Conservation (phyloP, 495 filamentous ascomycete genomes). For the Evernia prunastri region DNA sequence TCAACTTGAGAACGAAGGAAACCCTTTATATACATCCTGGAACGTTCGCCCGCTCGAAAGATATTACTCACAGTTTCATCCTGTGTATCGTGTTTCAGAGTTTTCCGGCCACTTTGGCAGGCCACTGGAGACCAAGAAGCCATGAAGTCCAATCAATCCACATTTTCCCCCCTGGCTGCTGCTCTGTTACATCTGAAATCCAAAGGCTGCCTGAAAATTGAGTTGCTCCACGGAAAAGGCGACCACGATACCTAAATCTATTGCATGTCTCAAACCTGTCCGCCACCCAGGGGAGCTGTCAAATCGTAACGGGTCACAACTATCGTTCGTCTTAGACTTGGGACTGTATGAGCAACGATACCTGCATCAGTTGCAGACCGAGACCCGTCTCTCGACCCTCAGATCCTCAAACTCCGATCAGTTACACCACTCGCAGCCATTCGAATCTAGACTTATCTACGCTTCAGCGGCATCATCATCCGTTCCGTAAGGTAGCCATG, state of each 20-base stretch:
- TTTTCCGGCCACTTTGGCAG: background rate
- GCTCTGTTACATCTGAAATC: background rate
- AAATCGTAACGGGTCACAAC: background rate
- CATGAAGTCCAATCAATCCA: background rate
- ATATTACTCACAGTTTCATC: too few species aligned
- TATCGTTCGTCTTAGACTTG: background rate
- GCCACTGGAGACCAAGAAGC: background rate
- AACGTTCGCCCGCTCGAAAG: background rate
- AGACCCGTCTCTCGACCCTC: too few species aligned
- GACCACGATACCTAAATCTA: background rate
- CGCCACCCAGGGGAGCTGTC: background rate
- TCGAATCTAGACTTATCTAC: background rate
- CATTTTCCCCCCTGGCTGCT: too few species aligned
- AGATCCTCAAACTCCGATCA: background rate
- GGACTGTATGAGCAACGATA: background rate
- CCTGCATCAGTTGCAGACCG: too few species aligned
- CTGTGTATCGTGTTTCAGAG: background rate
- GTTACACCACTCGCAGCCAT: background rate
- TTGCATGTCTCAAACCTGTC: background rate
- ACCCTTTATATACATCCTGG: background rate
- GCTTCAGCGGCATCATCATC: too few species aligned
- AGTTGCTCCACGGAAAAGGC: too few species aligned
- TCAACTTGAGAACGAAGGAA: background rate
- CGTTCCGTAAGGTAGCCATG: background rate
- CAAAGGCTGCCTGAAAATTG: background rate